A percentile compares a stretch with the other conserved stretches of the same genome.
phyloP scores from a whole-genome alignment of 2,329 filamentous ascomycete species.

The Blastomyces percursus region DNA sequence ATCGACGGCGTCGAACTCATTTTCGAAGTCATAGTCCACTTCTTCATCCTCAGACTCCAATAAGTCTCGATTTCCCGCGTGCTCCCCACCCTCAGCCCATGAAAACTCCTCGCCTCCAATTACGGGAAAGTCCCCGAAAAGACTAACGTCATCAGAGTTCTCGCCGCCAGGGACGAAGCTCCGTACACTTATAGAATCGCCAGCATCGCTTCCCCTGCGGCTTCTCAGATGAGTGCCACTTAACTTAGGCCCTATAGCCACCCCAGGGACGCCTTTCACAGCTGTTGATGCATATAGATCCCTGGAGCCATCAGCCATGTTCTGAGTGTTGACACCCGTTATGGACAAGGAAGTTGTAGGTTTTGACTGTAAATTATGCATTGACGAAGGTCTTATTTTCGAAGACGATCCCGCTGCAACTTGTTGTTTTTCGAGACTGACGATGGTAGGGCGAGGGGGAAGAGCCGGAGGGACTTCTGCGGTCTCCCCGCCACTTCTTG shows the following conservation, averaged over 20 bases:
- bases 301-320: conserved; percentile 57
- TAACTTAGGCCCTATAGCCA: conserved; percentile 23
- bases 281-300: conserved; percentile 48
- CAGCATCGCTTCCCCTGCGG: conserved; percentile 39
- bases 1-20: conserved; percentile 65
- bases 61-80: conserved; percentile 26
- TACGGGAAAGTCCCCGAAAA: conserved; percentile 59
- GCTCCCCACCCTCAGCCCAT: conserved; percentile 3
- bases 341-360: conserved; percentile 79
- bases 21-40: conserved; percentile 55
- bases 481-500: conserved; percentile 17
- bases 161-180: conserved; percentile 45
- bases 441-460: conserved; percentile 36
- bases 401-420: conserved; percentile 21
- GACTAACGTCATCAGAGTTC: conserved; percentile 63
- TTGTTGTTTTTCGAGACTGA: conserved; percentile 26
- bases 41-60: conserved; percentile 35
- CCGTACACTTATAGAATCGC: conserved; percentile 41
- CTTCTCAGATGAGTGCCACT: conserved; percentile 36
- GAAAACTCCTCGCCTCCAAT: conserved; percentile 17
- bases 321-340: conserved; percentile 66
- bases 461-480: conserved; percentile 33
- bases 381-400: conserved; percentile 24
- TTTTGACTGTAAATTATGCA: conserved; percentile 42
- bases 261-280: conserved; percentile 22